Conservation (phyloP, 1,284 basidiomycete genomes). For the Pseudozyma thailandica region DNA sequence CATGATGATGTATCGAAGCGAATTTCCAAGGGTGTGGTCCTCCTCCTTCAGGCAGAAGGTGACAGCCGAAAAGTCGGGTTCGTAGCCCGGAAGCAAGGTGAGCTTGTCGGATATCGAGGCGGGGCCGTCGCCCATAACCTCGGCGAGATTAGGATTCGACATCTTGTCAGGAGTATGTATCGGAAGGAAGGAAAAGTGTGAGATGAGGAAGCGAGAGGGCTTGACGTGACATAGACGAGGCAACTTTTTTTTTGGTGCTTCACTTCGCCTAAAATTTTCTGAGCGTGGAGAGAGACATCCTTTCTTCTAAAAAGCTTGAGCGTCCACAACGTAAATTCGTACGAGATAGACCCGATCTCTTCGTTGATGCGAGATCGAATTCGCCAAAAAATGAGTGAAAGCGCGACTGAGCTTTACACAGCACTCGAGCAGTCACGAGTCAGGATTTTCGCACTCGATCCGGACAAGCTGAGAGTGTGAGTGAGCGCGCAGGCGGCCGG, state of each 20-base stretch:
- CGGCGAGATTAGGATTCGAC: constrained; percentile 53
- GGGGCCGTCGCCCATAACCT: constrained; percentile 50
- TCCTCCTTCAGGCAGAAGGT: constrained; percentile 93
- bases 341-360: background rate
- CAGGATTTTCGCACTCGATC: too few relatives aligned
- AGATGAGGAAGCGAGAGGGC: background rate
- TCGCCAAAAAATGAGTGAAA: too few relatives aligned
- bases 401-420: background rate
- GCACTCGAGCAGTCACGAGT: constrained; percentile 16
- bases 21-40: constrained; percentile 94
- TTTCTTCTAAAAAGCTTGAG: constrained; percentile 3
- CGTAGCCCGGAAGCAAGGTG: constrained; percentile 74
- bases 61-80: constrained; percentile 84
- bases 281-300: constrained; percentile 20
- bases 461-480: constrained; percentile 1
- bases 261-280: constrained; percentile 20
- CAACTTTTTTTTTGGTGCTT: constrained; percentile 1
- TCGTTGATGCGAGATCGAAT: background rate
- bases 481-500: constrained; percentile 3
- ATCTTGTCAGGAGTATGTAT: constrained; percentile 10
- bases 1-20: constrained; percentile 97
- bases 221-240: background rate
- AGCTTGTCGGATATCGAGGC: constrained; percentile 47
- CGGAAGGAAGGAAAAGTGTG: background rate
- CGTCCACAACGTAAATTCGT: too few relatives aligned